Percentiles rank a stretch among this genome's conserved stretches.
phyloP scores from a whole-genome alignment of 805 yeast species.

The Suhomyces emberorum region DNA sequence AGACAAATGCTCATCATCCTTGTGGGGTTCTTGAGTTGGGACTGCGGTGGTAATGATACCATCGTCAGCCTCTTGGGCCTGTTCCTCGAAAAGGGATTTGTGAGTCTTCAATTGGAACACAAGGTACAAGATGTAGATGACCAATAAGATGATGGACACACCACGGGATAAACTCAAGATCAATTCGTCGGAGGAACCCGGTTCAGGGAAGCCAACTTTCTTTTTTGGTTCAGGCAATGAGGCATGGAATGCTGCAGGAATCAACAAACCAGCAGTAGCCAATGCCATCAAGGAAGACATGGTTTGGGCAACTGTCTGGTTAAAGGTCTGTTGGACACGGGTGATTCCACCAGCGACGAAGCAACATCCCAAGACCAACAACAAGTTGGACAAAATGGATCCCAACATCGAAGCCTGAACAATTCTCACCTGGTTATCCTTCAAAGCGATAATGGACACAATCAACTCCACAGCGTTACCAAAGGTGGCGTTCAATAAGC shows the following conservation, averaged over 20 bases:
- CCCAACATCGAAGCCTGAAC: slow-evolving; percentile 98
- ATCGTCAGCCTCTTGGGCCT: slow-evolving; percentile 31
- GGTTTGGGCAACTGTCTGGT: slow-evolving; percentile 96
- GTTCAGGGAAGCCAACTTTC: slow-evolving; percentile 36
- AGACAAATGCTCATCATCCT: slow-evolving; percentile 41
- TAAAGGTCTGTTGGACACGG: slow-evolving; percentile 81
- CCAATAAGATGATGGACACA: slow-evolving; percentile 72
- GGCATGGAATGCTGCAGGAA: slow-evolving; percentile 96
- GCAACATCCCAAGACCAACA: slow-evolving; percentile 93
- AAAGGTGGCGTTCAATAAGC: slow-evolving; percentile 91
- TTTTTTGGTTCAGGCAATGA: slow-evolving; percentile 53
- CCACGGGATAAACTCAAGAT: slow-evolving; percentile 81
- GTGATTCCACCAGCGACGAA: slow-evolving; percentile 90
- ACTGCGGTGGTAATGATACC: slow-evolving; percentile 31
- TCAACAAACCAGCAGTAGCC: slow-evolving; percentile 80
- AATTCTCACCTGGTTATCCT: slow-evolving; percentile 81
- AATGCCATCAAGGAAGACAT: slow-evolving; percentile 93
- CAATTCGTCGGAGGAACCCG: slow-evolving; percentile 38
- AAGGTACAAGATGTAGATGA: slow-evolving; percentile 74
- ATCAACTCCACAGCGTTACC: slow-evolving; percentile 98
- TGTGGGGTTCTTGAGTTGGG: slow-evolving; percentile 17
- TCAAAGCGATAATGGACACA: slow-evolving; percentile 86
- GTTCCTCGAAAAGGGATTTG: slow-evolving; percentile 64
- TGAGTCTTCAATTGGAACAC: slow-evolving; percentile 90
- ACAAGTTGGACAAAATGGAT: slow-evolving; percentile 80